Percentiles rank a stretch among this genome's conserved stretches.
Conservation (phyloP, 257 asterid species). For the Cruciata laevipes region DNA sequence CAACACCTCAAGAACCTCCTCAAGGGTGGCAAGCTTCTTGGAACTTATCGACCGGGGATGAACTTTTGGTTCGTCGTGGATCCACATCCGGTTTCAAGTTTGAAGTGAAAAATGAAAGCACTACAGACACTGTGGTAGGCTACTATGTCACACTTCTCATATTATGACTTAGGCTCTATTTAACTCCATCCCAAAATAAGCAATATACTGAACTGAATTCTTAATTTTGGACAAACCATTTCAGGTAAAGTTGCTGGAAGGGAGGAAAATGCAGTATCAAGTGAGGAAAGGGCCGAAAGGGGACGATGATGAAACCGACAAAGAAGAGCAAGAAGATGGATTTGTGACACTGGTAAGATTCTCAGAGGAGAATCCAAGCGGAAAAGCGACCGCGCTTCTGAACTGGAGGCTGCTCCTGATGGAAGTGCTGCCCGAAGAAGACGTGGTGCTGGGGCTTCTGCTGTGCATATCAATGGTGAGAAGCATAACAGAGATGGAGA, state of each 20-base stretch:
- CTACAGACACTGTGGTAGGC: conserved; percentile 42
- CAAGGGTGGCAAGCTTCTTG: conserved; percentile 70
- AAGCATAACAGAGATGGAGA: conserved; percentile 55
- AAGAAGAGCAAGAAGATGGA: conserved; percentile 37
- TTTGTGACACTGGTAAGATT: conserved; percentile 57
- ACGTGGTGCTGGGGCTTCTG: conserved; percentile 64
- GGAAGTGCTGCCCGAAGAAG: conserved; percentile 79
- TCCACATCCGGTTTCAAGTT: conserved; percentile 37
- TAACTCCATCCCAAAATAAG: background rate
- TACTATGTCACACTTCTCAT: background rate
- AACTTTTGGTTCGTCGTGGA: conserved; percentile 43
- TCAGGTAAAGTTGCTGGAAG: conserved; percentile 63
- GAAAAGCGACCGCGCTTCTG: conserved; percentile 82
- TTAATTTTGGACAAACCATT: background rate
- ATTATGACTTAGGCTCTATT: background rate
- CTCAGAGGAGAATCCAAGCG: conserved; percentile 58
- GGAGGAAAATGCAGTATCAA: conserved; percentile 66
- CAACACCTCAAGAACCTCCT: conserved; percentile 67
- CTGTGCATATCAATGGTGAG: conserved; percentile 49
- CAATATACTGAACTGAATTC: too few species aligned
- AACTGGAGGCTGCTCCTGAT: conserved; percentile 72
- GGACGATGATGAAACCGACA: background rate
- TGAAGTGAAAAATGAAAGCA: conserved; percentile 27
- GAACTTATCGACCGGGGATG: conserved; percentile 68
- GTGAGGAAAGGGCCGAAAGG: conserved; percentile 24